Base-by-base conservation (phyloP, 2,329 filamentous ascomycete genomes). In the Didymella pinodella region DNA sequence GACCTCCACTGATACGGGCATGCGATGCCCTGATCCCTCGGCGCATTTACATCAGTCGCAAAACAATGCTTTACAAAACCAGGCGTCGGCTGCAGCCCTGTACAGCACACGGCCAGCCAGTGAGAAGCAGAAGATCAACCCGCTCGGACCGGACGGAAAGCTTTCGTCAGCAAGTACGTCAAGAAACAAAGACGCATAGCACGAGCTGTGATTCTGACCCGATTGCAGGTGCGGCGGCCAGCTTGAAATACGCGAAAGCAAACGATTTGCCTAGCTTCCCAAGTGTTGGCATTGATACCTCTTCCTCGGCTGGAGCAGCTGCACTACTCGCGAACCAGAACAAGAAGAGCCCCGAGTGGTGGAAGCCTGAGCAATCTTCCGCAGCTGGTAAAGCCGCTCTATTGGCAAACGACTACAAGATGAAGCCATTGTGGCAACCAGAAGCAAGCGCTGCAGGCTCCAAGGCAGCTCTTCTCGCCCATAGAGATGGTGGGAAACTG, bases 221-320 rank as follows among this genome's bases (percentile, higher is more conserved):
- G 54, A 55, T 70, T 34, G 71, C 67, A 87, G 85, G 85, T 65
- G 85, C 85, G 52, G 85, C 85, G 20, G 77, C 84, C 48, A 86
- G 84, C 52, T 80, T 93, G 59, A 90, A 88, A 75, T 90, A 92
- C 81, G 90, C 90, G 59, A 84, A 86, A 69, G 86, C 90, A 43
- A 83, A 87, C 70, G 88, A 91, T 67, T 84, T 95, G 22, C 91
- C 91, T 36, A 90, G 89, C 70, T 94, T 84, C 69, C 90, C 91
- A 12, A 88, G 89, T 10, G 75, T 83, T 57, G 89, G 90, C 36
- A 82, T 92, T 50, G 74, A 81, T 56, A 77, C 81, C 46, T 79
- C 77, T 41, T 78, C 82, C 50, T 91, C 91, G 56, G 91, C 91
- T 60, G 86, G 89, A 64, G 87, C 90, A 54, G 92, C 92, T 53